Evolutionary conservation across 2,329 filamentous ascomycete species (phyloP), one percentile per base, ranked within the genome.

Genomic region (Sclerotinia subarctica): DNA sequence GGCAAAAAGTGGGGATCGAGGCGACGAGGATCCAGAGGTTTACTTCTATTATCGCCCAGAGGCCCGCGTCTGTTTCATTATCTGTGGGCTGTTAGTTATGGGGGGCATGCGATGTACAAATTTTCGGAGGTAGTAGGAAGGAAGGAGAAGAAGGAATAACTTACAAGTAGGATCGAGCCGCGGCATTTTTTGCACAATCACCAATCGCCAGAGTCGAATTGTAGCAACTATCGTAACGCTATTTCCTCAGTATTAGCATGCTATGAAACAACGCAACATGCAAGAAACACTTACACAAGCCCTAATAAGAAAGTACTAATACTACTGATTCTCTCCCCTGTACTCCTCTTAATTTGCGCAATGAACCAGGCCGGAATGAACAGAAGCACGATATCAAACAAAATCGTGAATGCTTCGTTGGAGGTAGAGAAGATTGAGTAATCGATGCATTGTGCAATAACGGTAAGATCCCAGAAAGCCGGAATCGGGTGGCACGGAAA

Each of bases 291-390:
- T 66, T 29, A 66, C 53, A 42, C 17, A 29, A 58, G 44, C 2
- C 64, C 64, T 3, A 58, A 38, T 7, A 66, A 8, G 47, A 66
- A 66, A 21, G 53, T 66, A 24, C 53, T 42, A 24, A 38, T 57
- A 19, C 51, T 51, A 21, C 19, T 49, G 26, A 68, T 57, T 29
- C 42, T 58, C 47, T 69, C 29, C 15, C 44, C 32, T 13, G 47
- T 11, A 32, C 54, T 58, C 26, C 35, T 38, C 17, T 38, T 49
- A 10, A 66, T 58, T 15, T 59, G 26, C 17, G 47, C 54, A 47
- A 69, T 66, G 19, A 65, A 66, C 51, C 57, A 66, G n/a, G 42
- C 53, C 8, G 64, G 53, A n/a, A 66, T 66, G 10, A 49, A 35
- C 4, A 66, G 26, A 29, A 67, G 47, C 47, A 63, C 38, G 5